Evolutionary conservation across 306 rosid species (phyloP).

Genomic region (Cercis canadensis): DNA sequence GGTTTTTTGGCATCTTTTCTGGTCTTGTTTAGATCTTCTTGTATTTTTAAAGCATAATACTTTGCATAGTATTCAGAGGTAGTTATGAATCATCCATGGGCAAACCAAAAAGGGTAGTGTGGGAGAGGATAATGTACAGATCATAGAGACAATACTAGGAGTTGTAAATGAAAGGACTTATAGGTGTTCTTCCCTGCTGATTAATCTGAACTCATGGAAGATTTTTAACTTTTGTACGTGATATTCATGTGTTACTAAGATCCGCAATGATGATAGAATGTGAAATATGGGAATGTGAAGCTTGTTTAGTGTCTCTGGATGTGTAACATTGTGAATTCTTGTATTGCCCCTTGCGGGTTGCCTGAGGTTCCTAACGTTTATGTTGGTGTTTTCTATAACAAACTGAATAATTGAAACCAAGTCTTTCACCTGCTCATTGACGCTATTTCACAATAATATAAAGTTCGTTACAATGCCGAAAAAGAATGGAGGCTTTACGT

Average conservation of each 20-base stretch:
- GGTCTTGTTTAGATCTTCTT: not conserved
- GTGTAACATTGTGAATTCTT: not conserved
- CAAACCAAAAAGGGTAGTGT: slow-evolving; percentile 32
- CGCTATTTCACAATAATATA: too few species aligned
- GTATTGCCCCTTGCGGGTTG: too few species aligned
- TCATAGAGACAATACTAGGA: slow-evolving; percentile 40
- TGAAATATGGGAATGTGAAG: not conserved
- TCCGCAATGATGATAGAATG: slow-evolving; percentile 21
- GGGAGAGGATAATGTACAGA: slow-evolving; percentile 45
- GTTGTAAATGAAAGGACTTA: slow-evolving; percentile 45
- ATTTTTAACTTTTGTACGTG: not conserved
- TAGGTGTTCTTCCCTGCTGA: slow-evolving; percentile 38
- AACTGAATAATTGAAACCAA: too few species aligned
- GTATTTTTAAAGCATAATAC: slow-evolving; percentile 17
- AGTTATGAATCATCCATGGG: slow-evolving; percentile 37
- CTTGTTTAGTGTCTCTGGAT: not conserved
- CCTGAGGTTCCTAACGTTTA: too few species aligned
- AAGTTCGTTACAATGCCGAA: too few species aligned
- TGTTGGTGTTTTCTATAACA: too few species aligned
- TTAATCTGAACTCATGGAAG: slow-evolving; percentile 26
- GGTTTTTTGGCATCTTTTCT: slow-evolving; percentile 24
- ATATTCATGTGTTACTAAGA: slow-evolving; percentile 8
- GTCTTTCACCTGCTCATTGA: too few species aligned
- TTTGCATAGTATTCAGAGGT: slow-evolving; percentile 32
- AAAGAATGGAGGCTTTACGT: too few species aligned